These are phyloP conservation scores for Trichoderma endophyticum DNA, from an alignment of 2,329 filamentous ascomycete species.

Conservation along the genomic window DNA sequence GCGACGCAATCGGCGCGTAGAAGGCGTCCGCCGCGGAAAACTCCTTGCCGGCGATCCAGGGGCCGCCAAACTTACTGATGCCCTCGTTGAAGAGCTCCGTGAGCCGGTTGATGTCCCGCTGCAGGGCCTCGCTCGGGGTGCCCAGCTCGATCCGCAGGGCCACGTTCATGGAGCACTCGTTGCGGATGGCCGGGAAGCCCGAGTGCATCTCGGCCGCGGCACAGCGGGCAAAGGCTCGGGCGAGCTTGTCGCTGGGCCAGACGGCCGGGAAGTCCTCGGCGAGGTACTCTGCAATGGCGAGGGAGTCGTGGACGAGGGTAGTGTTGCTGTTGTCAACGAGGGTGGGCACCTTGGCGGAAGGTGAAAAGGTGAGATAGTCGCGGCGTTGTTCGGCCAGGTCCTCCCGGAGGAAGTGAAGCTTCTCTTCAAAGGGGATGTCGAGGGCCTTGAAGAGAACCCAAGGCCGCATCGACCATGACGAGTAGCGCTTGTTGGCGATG, in stretches of 20 bases:
- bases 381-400: slow-evolving; percentile 29
- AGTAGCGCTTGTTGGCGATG: slow-evolving; percentile 46
- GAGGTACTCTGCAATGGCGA: slow-evolving; percentile 47
- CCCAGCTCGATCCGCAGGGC: slow-evolving; percentile 36
- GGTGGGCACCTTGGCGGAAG: slow-evolving; percentile 41
- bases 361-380: slow-evolving; percentile 39
- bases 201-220: slow-evolving; percentile 49
- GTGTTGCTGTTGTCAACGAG: slow-evolving; percentile 32
- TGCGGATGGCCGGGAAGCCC: slow-evolving; percentile 39
- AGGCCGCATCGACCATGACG: slow-evolving; percentile 45
- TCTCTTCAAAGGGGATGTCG: slow-evolving; percentile 41
- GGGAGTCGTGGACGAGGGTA: slow-evolving; percentile 44
- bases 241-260: slow-evolving; percentile 40
- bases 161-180: slow-evolving; percentile 44
- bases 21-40: slow-evolving; percentile 43
- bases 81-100: slow-evolving; percentile 38
- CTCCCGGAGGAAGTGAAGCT: slow-evolving; percentile 34
- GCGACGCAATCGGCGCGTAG: slow-evolving; percentile 40
- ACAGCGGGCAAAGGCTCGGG: slow-evolving; percentile 42
- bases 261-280: slow-evolving; percentile 42
- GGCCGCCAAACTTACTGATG: slow-evolving; percentile 39
- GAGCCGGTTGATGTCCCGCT: slow-evolving; percentile 36
- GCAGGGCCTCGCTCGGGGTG: slow-evolving; percentile 29
- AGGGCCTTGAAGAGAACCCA: slow-evolving; percentile 46
- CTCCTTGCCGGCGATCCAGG: slow-evolving; percentile 38